Conservation (phyloP, 1,284 basidiomycete species). For the Ceratobasidium sp. region DNA sequence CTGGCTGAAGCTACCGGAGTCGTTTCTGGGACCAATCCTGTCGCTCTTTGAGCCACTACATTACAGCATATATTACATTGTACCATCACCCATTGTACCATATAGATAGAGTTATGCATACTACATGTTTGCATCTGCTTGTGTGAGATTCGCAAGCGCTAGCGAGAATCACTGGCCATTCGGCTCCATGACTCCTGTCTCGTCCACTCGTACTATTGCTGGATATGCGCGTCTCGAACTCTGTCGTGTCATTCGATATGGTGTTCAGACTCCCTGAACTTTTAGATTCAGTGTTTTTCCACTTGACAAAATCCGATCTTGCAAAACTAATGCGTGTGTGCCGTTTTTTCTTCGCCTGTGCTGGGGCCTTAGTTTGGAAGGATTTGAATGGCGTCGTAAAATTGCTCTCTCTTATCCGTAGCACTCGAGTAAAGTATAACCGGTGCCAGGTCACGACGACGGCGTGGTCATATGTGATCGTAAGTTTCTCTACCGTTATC, state of each 20-base stretch:
- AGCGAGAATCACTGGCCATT: neutral
- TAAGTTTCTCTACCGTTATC: neutral
- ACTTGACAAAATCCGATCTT: constrained; percentile 11
- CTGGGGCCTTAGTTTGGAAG: constrained; percentile 16
- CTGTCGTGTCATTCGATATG: neutral
- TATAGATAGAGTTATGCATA: neutral
- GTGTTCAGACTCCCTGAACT: constrained; percentile 21
- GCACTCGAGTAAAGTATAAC: neutral
- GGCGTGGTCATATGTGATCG: neutral
- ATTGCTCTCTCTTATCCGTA: constrained; percentile 17
- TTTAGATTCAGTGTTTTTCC: neutral
- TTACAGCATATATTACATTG: neutral
- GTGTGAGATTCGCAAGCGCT: neutral
- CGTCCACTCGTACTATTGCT: neutral
- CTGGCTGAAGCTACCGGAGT: neutral
- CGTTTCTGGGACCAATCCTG: too few species aligned
- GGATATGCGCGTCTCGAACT: neutral
- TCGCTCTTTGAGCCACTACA: too few species aligned
- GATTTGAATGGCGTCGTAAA: constrained; percentile 2
- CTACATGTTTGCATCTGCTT: neutral
- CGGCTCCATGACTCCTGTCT: neutral
- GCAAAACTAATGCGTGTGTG: constrained; percentile 29
- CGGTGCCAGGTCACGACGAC: neutral
- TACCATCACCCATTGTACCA: neutral
- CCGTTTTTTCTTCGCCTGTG: constrained; percentile 17